Evolutionary conservation across 1,139 yeast species (phyloP), one percentile per base, ranked within the genome.

Genomic region (Dujonia santamariae): DNA sequence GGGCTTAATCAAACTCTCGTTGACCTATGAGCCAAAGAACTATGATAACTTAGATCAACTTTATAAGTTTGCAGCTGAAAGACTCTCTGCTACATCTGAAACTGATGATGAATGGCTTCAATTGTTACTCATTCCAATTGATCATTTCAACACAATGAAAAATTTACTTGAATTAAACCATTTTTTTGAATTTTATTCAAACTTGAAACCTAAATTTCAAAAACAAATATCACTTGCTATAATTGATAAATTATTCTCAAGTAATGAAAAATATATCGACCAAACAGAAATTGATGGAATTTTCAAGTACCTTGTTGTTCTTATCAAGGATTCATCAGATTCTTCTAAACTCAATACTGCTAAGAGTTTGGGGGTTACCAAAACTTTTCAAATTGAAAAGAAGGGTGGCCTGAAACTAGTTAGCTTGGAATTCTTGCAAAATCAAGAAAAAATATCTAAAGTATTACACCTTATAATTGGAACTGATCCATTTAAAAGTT

Each of bases 391-490:
- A 34, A 43, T 67, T 4, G 56, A 53, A 20, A 12, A 11, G 11
- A 14, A 22, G 15, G 54, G 54, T 28, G 69, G 62, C 5, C 65
- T 59, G 26, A 53, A 49, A 17, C 48, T 53, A 28, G 46, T 66
- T 2, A 51, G 67, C 0, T 59, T 57, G 24, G 73, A 67, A 7
- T 65, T 67, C 36, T 54, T 76, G 19, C 56, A 62, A n/a, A 78
- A 75, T 33, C 88, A 83, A 48, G 85, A 85, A 44, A 78, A 75
- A 38, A 57, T 90, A 11, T 79, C 92, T 28, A 82, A 81, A 47
- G 56, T 85, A n/a, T 62, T 86, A 4, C 90, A 82, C 47, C 63
- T 82, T 37, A 54, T 85, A 16, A 68, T 69, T 41, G 66, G 67
- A 43, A 46, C 49, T 1, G 75, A 80, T 46, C 70, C 78, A 4